Evolutionary conservation across 1,284 basidiomycete genomes (phyloP).

Genomic region (Melampsora occidentalis): DNA sequence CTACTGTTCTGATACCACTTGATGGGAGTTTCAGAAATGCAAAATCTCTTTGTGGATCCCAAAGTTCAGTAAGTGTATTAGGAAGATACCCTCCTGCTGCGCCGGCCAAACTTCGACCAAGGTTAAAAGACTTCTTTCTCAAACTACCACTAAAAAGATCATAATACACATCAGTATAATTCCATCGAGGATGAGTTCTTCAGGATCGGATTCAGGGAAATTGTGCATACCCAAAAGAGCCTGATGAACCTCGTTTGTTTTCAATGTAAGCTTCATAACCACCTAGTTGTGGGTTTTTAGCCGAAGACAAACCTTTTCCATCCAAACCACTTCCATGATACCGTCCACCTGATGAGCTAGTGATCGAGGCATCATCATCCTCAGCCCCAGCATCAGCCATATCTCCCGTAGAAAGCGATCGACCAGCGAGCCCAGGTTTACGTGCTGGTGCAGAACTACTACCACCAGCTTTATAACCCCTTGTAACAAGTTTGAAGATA

Average conservation of each 20-base stretch:
- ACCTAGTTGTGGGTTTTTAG: conserved; percentile 42
- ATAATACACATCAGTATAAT: conserved; percentile 10
- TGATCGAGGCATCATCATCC: conserved; percentile 32
- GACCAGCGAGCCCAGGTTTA: conserved; percentile 12
- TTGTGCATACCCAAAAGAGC: conserved; percentile 42
- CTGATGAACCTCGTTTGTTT: conserved; percentile 47
- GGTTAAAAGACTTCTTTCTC: conserved; percentile 69
- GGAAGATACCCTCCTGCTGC: conserved; percentile 88
- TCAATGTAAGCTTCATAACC: conserved; percentile 55
- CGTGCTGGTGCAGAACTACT: conserved; percentile 20
- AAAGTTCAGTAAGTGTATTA: conserved; percentile 86
- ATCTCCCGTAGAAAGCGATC: conserved; percentile 37
- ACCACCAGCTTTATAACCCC: conserved; percentile 35
- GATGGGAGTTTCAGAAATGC: conserved; percentile 85
- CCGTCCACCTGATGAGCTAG: conserved; percentile 46
- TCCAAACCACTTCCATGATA: conserved; percentile 43
- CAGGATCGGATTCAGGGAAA: background rate
- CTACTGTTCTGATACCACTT: conserved; percentile 60
- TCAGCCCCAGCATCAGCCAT: conserved; percentile 35
- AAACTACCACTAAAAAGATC: conserved; percentile 62
- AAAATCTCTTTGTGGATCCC: conserved; percentile 95
- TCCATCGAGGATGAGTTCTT: background rate
- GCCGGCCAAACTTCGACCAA: conserved; percentile 75
- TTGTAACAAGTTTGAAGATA: conserved; percentile 73
- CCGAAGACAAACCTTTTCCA: conserved; percentile 43